phyloP scores from a whole-genome alignment of 1,284 basidiomycete genomes.

The Fomitopsis schrenkii region DNA sequence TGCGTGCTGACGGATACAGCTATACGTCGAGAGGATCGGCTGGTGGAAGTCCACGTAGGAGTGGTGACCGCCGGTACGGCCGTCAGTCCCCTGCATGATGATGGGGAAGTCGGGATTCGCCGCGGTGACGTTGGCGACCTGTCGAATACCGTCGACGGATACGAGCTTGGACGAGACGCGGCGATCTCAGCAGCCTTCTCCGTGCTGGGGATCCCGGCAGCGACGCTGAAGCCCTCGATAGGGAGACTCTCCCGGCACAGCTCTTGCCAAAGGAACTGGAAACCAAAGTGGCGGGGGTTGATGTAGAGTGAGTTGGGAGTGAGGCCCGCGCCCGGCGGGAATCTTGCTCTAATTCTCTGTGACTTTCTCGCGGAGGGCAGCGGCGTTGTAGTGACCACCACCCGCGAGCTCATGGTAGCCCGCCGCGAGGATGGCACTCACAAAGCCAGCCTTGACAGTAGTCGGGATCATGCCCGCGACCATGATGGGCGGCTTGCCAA shows the following conservation, averaged over 20 bases:
- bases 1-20: slow-evolving; percentile 81
- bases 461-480: slow-evolving; percentile 98
- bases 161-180: slow-evolving; percentile 98
- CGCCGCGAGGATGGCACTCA: slow-evolving; percentile 87
- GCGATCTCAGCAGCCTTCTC: slow-evolving; percentile 75
- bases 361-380: slow-evolving; percentile 86
- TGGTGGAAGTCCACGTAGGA: slow-evolving; percentile 99
- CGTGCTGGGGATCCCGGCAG: slow-evolving; percentile 97
- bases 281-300: slow-evolving; percentile 95
- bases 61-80: slow-evolving; percentile 98
- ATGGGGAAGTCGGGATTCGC: slow-evolving; percentile 97
- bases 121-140: slow-evolving; percentile 94
- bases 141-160: slow-evolving; percentile 94
- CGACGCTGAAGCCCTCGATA: slow-evolving; percentile 97
- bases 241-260: slow-evolving; percentile 95
- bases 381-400: slow-evolving; percentile 93
- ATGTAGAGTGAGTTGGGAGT: slow-evolving; percentile 97
- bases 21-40: slow-evolving; percentile 90
- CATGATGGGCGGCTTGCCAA: slow-evolving; percentile 97
- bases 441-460: slow-evolving; percentile 91
- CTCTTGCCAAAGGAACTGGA: slow-evolving; percentile 98
- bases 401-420: slow-evolving; percentile 98
- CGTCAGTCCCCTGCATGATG: slow-evolving; percentile 98
- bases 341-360: slow-evolving; percentile 85
- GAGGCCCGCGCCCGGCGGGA: slow-evolving; percentile 81